Base-by-base conservation (phyloP, 257 asterid genomes). In the Cynanchum wilfordii region DNA sequence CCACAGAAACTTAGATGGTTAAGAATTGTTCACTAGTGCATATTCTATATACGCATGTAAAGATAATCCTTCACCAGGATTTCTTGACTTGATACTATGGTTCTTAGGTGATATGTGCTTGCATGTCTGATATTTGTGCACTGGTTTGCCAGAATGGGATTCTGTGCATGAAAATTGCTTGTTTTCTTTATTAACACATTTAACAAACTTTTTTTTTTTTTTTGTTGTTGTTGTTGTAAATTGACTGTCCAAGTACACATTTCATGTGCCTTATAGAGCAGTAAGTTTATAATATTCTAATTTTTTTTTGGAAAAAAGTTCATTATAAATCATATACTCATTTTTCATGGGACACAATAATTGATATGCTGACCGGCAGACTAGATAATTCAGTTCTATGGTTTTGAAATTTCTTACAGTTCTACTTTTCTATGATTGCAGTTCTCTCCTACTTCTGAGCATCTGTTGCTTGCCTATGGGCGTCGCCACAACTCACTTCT, bases 371-470 rank as follows among this genome's bases (percentile, higher is more conserved):
- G 27, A 24, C 75, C 3, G 0, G 20, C 58, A 19, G 24, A 67
- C 15, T 40, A 16, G 12, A 45, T 20, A n/a, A 30, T 50, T 7
- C 24, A 68, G n/a, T 38, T 68, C 1, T 7, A n/a, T 22, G n/a
- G 24, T 38, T 44, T 15, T 55, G 27, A 33, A 12, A 8, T 68
- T 57, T 44, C 76, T 79, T 70, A 72, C 16, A 38, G 70, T 72
- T 59, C 7, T 50, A n/a, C 57, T 51, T 65, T 30, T n/a, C 47
- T 75, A 47, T 49, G 33, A 49, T 76, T 86, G 90, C 92, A 93
- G 98, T 93, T 93, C 75, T 93, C 98, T 78, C 96, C 98, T 49
- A 87, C 96, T 58, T 93, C 98, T 17, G 98, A 93, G 83, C 98
- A 93, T 85, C 84, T 93, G 68, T 86, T 93, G 82, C 97, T 93